Base-by-base conservation (phyloP, 2,329 filamentous ascomycete species). In the Penicillium sp. region DNA sequence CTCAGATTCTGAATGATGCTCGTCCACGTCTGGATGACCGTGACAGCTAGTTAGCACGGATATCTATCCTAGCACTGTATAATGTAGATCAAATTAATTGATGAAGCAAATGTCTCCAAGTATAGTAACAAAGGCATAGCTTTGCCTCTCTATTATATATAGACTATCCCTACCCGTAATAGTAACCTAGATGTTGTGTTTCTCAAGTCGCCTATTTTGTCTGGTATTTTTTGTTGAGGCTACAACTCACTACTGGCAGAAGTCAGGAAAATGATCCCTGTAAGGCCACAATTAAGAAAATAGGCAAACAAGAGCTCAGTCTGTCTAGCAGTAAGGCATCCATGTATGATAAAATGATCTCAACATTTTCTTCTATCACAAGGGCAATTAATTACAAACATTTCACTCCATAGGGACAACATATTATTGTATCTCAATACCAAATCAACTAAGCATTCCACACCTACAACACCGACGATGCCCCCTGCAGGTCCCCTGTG, bases 1-100 rank as follows among this genome's bases (percentile, higher is more conserved):
- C 23, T 54, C 51, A 12, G 51, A 54, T 25, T 54, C 51, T n/a
- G 51, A 54, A 31, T 54, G 10, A 54, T 23, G 3, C 2, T 27
- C 7, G 12, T 3, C 6, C n/a, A 35, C 21, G 15, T 34, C 8
- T 34, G 15, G 8, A 39, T 42, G 5, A 23, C 29, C 18, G 4
- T 5, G 44, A 5, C 13, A 7, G 1, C 10, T 23, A 23, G 31
- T 10, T 25, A 25, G 15, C 44, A 25, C 6, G n/a, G 13, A 46
- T 16, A 35, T 15, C 18, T 23, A 35, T 12, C 5, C 12, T 46
- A 25, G 3, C 4, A 10, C 4, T 35, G 31, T 46, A 46, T n/a
- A 9, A 46, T 35, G 5, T 46, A 25, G 7, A n/a, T 25, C 9
- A n/a, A 35, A 35, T 46, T 21, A 25, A 34, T 35, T n/a, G 5